phyloP scores from a whole-genome alignment of 78 protist species.

The Blattamonas nauphoetae region DNA sequence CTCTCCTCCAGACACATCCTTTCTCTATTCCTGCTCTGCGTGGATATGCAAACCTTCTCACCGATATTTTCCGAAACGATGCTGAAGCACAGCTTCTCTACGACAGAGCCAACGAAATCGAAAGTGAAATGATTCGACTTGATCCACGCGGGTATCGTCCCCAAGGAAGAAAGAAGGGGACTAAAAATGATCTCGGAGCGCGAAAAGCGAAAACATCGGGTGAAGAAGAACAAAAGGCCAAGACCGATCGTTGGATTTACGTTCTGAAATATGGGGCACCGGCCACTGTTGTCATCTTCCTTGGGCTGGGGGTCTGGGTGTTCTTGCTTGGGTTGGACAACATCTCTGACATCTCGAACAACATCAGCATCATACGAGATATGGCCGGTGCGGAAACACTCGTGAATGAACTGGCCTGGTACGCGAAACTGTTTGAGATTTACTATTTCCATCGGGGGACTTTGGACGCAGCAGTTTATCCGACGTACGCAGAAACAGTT shows the following conservation, averaged over 20 bases:
- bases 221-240: not conserved
- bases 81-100: not conserved
- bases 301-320: not conserved
- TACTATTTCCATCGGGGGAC: not conserved
- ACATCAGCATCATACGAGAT: not conserved
- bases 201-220: not conserved
- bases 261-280: not conserved
- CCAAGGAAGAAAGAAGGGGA: not conserved
- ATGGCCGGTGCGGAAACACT: not conserved
- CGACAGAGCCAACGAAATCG: not conserved
- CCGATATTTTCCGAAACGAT: not conserved
- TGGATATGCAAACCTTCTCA: not conserved
- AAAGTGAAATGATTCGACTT: not conserved
- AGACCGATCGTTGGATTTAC: not conserved
- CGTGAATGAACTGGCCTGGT: not conserved
- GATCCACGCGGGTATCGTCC: not conserved
- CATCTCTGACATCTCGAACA: not conserved
- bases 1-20: not conserved
- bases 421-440: not conserved
- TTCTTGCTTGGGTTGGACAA: not conserved
- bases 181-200: not conserved
- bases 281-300: not conserved
- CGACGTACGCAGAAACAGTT: too few species aligned
- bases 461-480: not conserved
- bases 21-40: not conserved